Base-by-base conservation (phyloP, 2,329 filamentous ascomycete genomes). In the Exophiala mesophila region DNA sequence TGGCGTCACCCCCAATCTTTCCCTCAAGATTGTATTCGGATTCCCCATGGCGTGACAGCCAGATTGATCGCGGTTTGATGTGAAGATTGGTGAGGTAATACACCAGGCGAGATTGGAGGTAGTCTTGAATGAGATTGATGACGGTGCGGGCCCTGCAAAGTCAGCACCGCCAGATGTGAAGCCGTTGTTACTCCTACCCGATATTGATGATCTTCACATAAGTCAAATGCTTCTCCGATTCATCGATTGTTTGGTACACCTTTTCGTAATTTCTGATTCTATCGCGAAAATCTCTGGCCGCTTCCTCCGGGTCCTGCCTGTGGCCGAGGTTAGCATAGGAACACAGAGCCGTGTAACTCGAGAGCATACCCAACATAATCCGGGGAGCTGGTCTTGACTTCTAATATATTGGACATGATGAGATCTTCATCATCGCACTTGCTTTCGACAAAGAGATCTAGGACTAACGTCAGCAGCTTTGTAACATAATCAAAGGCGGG, bases 31-130 rank as follows among this genome's bases (percentile, higher is more conserved):
- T 98, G 69, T 84, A 97, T 64, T 86, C 73, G 9, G 89, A 96
- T 68, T 98, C 92, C 54, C 92, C 92, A 62, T 98, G 92, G 85
- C 92, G 76, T 54, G 92, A 97, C 38, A 98, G 71, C 92, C 92
- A 98, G 54, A 98, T 94, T 3, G 88, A 94, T 43, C 92, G 80
- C 13, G 90, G 90, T 52, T 90, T 90, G 64, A 98, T 98, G 68
- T 98, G 92, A 28, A 98, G 74, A 63, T 97, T 98, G 82, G 97
- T 96, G 45, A 97, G 79, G 63, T 96, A 98, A 67, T 98, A 98
- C 33, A 98, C 90, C 32, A 98, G 83, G 44, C 92, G 83, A 63
- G 88, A 95, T 63, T 96, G 92, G 19, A 98, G 74, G 61, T 98
- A 98, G 66, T 98, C 92, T 61, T 88, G 83, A 59, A 98, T 95